A percentile compares a stretch with the other conserved stretches of the same genome.
Conservation (phyloP, 129 eudicot genomes). For the Lactuca saligna region DNA sequence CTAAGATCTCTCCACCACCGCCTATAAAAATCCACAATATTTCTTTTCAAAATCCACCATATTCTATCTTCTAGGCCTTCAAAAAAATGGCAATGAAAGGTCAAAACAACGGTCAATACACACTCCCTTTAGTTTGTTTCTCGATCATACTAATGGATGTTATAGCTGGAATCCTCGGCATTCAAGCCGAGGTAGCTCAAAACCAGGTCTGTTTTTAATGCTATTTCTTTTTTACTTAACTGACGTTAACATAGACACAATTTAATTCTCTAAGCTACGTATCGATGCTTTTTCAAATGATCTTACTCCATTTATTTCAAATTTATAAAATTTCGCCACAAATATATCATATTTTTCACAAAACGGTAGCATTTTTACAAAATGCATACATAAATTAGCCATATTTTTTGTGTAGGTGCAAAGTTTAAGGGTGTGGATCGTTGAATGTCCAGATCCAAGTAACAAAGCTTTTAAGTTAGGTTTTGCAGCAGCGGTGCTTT, state of each 20-base stretch:
- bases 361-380: too few species aligned
- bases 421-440: conserved; percentile 52
- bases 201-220: conserved; percentile 50
- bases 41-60: conserved; percentile 8
- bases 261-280: too few species aligned
- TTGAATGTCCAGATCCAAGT: conserved; percentile 86
- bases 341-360: not conserved
- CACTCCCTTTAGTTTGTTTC: conserved; percentile 49
- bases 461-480: conserved; percentile 72
- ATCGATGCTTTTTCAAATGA: not conserved
- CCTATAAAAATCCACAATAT: conserved; percentile 25
- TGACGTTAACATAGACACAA: not conserved
- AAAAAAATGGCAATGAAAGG: conserved; percentile 36
- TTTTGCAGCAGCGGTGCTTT: conserved; percentile 52
- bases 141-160: conserved; percentile 57
- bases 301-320: not conserved
- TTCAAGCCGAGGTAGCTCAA: conserved; percentile 75
- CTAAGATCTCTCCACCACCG: conserved; percentile 7
- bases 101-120: conserved; percentile 28
- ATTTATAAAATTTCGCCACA: too few species aligned
- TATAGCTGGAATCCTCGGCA: conserved; percentile 79
- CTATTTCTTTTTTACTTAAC: not conserved
- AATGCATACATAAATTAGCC: not conserved
- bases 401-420: conserved; percentile 31
- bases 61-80: conserved; percentile 8